Base-by-base conservation (phyloP, 1,284 basidiomycete genomes). In the Tausonia pullulans region DNA sequence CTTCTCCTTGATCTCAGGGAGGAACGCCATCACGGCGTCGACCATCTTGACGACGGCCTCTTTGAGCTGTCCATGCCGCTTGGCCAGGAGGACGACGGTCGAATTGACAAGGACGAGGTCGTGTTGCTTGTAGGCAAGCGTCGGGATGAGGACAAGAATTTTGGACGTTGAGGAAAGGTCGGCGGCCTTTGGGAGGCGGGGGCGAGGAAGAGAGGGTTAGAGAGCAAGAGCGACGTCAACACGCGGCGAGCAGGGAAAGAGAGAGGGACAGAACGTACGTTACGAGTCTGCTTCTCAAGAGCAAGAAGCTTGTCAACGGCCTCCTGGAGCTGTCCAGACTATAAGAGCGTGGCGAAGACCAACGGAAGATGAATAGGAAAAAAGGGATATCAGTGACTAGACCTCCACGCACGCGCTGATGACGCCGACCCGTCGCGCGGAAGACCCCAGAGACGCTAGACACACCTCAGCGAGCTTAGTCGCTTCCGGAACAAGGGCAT, bases 51-150 rank as follows among this genome's bases (percentile, higher is more conserved):
- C 89, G 40, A 93, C 86, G 0, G 87, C 88, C 67, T 84, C 88
- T 75, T 98, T 96, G 68, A 98, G 80, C 74, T 99, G 96, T 0
- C 96, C 96, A 77, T 98, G 96, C 75, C 98, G 98, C 82, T 96
- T 97, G 76, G 86, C 87, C 69, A 98, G 79, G 14, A 85, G 68
- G 40, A 80, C 83, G 65, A 96, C 82, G 68, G 84, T 87, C 6
- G 81, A 78, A 74, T 91, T 93, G 65, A 96, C 80, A 44, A 84
- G 79, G 41, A 81, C 76, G 70, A 85, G 85, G 71, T 93, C 81
- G 64, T 81, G 82, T 39, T 84, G 83, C 68, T 87, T 79, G 74
- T 91, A 91, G 68, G 82, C 82, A 67, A 91, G 80, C 69, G 86
- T 82, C 41, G 84, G 78, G 65, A 88, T 82, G 46, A 86, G 81